These are phyloP conservation scores for Cryphonectria nitschkei DNA, from an alignment of 2,329 filamentous ascomycete species.

Conservation along the genomic window DNA sequence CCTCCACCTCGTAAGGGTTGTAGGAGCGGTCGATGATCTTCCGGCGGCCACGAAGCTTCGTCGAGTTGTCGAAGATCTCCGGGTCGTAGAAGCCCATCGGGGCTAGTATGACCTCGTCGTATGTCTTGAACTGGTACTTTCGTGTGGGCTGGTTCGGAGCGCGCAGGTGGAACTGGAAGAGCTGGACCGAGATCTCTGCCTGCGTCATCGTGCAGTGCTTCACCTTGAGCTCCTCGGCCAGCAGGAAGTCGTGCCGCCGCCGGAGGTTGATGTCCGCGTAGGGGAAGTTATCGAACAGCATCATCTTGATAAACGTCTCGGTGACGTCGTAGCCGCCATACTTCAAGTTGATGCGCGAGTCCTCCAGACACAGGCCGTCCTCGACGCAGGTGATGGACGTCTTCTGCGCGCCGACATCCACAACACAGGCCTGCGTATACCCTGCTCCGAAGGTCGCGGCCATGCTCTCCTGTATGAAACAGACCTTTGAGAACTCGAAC, in stretches of 20 bases:
- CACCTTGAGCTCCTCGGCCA: constrained; percentile 94
- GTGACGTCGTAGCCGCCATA: constrained; percentile 92
- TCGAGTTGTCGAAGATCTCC: constrained; percentile 78
- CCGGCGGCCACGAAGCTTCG: constrained; percentile 78
- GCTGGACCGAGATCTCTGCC: constrained; percentile 83
- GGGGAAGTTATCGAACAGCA: constrained; percentile 94
- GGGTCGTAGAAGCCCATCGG: constrained; percentile 95
- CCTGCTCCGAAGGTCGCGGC: constrained; percentile 94
- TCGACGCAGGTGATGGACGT: constrained; percentile 97
- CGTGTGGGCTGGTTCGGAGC: constrained; percentile 85
- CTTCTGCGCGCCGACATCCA: constrained; percentile 96
- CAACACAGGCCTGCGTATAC: constrained; percentile 90
- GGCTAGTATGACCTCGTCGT: constrained; percentile 93
- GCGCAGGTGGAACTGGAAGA: constrained; percentile 88
- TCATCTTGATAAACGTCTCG: constrained; percentile 95
- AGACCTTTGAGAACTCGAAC: constrained; percentile 86
- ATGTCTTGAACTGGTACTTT: constrained; percentile 95
- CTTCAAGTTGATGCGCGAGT: constrained; percentile 93
- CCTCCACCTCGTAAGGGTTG: constrained; percentile 87
- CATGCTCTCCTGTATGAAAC: constrained; percentile 94
- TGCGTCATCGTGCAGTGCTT: constrained; percentile 93
- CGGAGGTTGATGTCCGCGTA: constrained; percentile 93
- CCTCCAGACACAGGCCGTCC: constrained; percentile 91
- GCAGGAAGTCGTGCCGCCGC: constrained; percentile 86
- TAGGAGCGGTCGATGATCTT: constrained; percentile 85